Base-by-base conservation (phyloP, 1,284 basidiomycete genomes). In the Cystobasidiaceae sp. region DNA sequence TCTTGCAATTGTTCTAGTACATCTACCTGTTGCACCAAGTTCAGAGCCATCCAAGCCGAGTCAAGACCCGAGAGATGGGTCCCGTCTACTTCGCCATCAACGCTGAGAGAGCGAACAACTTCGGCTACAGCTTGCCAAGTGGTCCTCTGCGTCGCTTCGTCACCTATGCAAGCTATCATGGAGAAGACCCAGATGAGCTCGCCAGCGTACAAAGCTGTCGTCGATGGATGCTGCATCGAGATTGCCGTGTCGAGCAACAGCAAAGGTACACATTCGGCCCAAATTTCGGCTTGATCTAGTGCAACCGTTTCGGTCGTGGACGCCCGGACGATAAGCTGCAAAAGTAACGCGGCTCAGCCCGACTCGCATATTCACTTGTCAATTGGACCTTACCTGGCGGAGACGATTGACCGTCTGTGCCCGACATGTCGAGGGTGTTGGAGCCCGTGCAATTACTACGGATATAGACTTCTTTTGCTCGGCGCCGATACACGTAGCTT, bases 161-260 rank as follows among this genome's bases (percentile, higher is more conserved):
- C 33, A 8, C 56, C 56, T 23, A 59, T 19, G 4, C 56, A 41
- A 4, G 56, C 56, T 46, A 59, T 34, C 44, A 59, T 59, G 56
- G 39, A 21, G 23, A 43, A 49, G 4, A 48, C 6, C 56, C 56
- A 59, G 56, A 46, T 3, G 4, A 49, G 44, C n/a, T 56, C 56
- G 27, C 44, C 7, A 5, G 28, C 7, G 48, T 34, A 44, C 4
- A 44, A 19, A 17, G 25, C 13, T 33, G 54, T 13, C 19, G 41
- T 19, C 8, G 19, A 15, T 4, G 51, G 13, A 8, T 13, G 9
- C 17, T 19, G 6, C 15, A 21, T 17, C 11, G 23, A 27, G 5
- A 56, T 19, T 25, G 32, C 41, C 21, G 37, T 17, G 41, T 32
- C 27, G 13, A 44, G 8, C 1, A 30, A 25, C n/a, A 49, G 25